phyloP scores from a whole-genome alignment of 2,329 filamentous ascomycete species.

The Nothophoma quercina region DNA sequence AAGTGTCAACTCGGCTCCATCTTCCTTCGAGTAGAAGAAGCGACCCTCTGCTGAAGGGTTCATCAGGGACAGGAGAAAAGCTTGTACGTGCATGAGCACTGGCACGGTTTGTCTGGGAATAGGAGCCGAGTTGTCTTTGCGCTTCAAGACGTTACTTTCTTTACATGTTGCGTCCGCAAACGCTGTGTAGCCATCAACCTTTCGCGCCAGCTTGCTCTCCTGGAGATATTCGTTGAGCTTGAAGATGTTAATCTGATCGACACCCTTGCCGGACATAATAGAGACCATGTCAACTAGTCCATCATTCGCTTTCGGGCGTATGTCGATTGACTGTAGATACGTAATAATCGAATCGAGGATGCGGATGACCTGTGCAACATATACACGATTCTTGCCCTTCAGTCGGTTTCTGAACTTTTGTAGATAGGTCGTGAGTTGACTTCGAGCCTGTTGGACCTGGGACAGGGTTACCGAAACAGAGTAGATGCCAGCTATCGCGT shows the following conservation, averaged over 20 bases:
- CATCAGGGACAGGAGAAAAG: slow-evolving; percentile 80
- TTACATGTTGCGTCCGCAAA: slow-evolving; percentile 62
- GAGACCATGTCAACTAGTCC: slow-evolving; percentile 74
- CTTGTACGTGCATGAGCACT: slow-evolving; percentile 68
- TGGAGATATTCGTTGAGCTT: slow-evolving; percentile 88
- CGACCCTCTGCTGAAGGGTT: slow-evolving; percentile 77
- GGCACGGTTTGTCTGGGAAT: slow-evolving; percentile 53
- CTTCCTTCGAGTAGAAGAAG: slow-evolving; percentile 63
- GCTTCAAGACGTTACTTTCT: slow-evolving; percentile 16
- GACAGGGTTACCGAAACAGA: slow-evolving; percentile 76
- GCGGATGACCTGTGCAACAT: slow-evolving; percentile 85
- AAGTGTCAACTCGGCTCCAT: slow-evolving; percentile 65
- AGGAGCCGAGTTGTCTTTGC: slow-evolving; percentile 5
- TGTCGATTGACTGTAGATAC: slow-evolving; percentile 67
- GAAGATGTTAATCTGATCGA: slow-evolving; percentile 94
- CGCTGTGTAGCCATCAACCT: slow-evolving; percentile 87
- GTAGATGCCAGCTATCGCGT: slow-evolving; percentile 87
- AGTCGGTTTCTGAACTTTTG: slow-evolving; percentile 87
- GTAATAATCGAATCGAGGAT: slow-evolving; percentile 79
- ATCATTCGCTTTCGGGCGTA: slow-evolving; percentile 57
- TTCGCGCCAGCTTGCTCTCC: slow-evolving; percentile 90
- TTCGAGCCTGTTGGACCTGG: slow-evolving; percentile 75
- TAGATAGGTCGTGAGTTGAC: slow-evolving; percentile 82
- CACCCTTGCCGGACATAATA: slow-evolving; percentile 81
- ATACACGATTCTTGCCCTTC: slow-evolving; percentile 89